Base-by-base conservation (phyloP, 2,329 filamentous ascomycete genomes). In the Atkinsonella texensis region DNA sequence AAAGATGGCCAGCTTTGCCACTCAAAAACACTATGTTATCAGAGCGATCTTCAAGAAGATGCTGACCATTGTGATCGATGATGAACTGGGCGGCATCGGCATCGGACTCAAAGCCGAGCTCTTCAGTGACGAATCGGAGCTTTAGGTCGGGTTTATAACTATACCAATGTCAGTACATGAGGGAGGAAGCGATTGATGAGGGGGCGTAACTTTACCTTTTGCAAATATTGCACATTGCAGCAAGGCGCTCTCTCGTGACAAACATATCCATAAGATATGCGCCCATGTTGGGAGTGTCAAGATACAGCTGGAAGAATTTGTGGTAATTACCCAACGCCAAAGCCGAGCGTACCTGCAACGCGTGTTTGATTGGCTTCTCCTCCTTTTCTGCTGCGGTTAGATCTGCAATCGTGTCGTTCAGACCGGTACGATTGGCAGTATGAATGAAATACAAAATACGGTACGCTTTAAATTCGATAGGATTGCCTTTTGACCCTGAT, bases 221-320 rank as follows among this genome's bases (percentile, higher is more conserved):
- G 80, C 89, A 95, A 60, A 98, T 93, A 67, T 85, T 88, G 67
- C 89, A 85, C 65, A 98, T 73, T 58, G 93, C 93, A 64, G 85
- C 84, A 58, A 98, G 80, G 62, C 93, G 87, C 74, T 98, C 91
- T 65, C 93, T 84, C 63, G 84, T 84, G 67, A 97, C 86, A 74
- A 98, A 97, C 88, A 95, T 96, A 74, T 98, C 93, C 87, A 98
- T 95, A 49, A 98, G 80, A 70, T 97, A 97, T 60, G 87, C 89
- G 55, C 93, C 91, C 90, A 98, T 95, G 63, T 95, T 94, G 48
- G 89, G 90, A 23, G 90, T 90, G 66, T 91, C 85, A 59, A 94
- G 81, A 68, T 96, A 98, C 44, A 98, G 80, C 72, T 88, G 87
- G 79, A 98, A 97, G 70, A 98, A 97, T 67, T 82, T 91, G 73